Conservation (phyloP, 2,329 filamentous ascomycete genomes). For the Aspergillus glaucus region DNA sequence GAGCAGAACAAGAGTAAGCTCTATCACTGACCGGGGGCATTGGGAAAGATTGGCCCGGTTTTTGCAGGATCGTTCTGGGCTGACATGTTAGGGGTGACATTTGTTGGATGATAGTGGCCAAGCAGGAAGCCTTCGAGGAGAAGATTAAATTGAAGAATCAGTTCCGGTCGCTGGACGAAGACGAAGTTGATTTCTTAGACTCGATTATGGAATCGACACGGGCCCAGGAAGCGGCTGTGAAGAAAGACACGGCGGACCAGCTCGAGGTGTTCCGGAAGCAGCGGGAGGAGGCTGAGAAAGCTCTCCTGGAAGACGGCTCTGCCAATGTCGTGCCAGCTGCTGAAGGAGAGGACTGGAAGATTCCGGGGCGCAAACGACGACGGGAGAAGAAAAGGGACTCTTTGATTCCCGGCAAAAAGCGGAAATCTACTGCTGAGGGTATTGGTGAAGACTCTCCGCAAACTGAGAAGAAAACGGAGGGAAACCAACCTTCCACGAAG, state of each 20-base stretch:
- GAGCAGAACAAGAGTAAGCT: conserved; percentile 46
- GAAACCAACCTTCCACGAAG: background rate
- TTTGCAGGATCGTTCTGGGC: conserved; percentile 9
- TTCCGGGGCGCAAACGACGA: conserved; percentile 47
- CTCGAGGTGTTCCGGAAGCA: conserved; percentile 54
- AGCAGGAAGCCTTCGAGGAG: conserved; percentile 49
- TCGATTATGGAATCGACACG: conserved; percentile 53
- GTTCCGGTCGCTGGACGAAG: conserved; percentile 47
- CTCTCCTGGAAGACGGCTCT: conserved; percentile 33
- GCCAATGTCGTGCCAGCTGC: conserved; percentile 24
- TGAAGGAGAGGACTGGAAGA: conserved; percentile 44
- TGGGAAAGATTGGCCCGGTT: conserved; percentile 2
- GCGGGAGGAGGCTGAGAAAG: conserved; percentile 54
- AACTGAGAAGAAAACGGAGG: conserved; percentile 8
- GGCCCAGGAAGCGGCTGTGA: conserved; percentile 51
- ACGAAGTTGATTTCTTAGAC: conserved; percentile 49
- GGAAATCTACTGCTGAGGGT: conserved; percentile 32
- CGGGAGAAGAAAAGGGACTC: conserved; percentile 41
- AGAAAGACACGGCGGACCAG: conserved; percentile 53
- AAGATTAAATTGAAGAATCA: conserved; percentile 46
- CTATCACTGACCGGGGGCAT: background rate
- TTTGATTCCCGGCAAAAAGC: conserved; percentile 36
- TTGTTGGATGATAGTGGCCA: conserved; percentile 32
- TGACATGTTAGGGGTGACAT: conserved; percentile 37
- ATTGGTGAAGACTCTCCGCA: conserved; percentile 3